phyloP scores from a whole-genome alignment of 2,329 filamentous ascomycete genomes.

The Monilinia vaccinii-corymbosi region DNA sequence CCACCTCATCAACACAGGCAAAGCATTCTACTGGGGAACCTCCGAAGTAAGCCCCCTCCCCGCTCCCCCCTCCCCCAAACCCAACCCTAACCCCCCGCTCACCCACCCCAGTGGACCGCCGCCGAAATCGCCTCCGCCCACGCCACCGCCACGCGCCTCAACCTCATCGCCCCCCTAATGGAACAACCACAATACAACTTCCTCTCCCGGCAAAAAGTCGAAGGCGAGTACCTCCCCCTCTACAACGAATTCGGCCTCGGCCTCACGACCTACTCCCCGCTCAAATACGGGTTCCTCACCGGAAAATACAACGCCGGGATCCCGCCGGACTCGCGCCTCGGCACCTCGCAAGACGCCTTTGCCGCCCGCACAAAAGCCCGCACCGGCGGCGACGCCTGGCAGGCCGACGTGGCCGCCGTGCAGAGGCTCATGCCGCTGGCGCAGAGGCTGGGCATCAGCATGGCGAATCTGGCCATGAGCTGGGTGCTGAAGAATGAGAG shows the following conservation, averaged over 20 bases:
- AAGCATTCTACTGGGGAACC: constrained; percentile 64
- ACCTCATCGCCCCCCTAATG: constrained; percentile 53
- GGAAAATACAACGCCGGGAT: constrained; percentile 60
- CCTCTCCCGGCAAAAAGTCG: constrained; percentile 51
- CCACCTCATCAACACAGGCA: constrained; percentile 57
- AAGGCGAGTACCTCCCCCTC: constrained; percentile 51
- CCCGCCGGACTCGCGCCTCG: constrained; percentile 49
- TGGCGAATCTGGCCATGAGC: constrained; percentile 44
- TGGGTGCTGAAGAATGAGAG: constrained; percentile 56
- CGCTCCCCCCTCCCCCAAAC: constrained; percentile 50
- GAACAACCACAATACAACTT: constrained; percentile 63
- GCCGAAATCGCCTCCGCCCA: constrained; percentile 56
- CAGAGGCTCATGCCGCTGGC: constrained; percentile 53
- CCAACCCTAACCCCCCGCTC: constrained; percentile 37
- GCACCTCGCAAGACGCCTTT: constrained; percentile 43
- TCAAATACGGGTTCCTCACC: constrained; percentile 51
- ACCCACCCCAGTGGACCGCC: constrained; percentile 58
- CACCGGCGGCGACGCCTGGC: constrained; percentile 42
- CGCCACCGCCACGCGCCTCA: constrained; percentile 49
- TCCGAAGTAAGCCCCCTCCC: constrained; percentile 58
- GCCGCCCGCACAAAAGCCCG: constrained; percentile 35
- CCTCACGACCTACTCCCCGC: constrained; percentile 53
- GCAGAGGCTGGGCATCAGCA: constrained; percentile 49
- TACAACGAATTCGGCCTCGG: constrained; percentile 52
- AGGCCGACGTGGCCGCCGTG: constrained; percentile 48